Evolutionary conservation across 106 monocot species (phyloP).

Genomic region (Xerophyta viscosa): DNA sequence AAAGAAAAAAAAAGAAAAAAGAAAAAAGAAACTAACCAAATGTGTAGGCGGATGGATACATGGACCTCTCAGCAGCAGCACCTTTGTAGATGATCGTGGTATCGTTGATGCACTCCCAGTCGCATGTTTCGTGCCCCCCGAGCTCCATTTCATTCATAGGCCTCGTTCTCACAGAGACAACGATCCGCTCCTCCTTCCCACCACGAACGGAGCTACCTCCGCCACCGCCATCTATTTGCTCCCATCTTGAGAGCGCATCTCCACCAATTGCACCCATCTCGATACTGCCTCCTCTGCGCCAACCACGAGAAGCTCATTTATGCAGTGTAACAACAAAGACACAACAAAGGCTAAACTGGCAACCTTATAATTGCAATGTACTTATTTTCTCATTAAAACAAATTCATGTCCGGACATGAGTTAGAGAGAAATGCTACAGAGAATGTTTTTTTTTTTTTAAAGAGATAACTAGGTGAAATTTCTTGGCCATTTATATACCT

Average conservation of each 20-base stretch:
- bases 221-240: background rate
- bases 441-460: no score
- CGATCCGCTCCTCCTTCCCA: constrained; percentile 45
- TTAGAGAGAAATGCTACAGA: no score
- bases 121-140: constrained; percentile 30
- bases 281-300: background rate
- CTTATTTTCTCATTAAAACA: no score
- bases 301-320: background rate
- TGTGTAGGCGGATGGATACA: constrained; percentile 39
- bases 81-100: constrained; percentile 54
- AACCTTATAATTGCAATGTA: no score
- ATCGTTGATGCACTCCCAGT: constrained; percentile 61
- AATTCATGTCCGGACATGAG: no score
- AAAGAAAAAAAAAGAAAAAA: background rate
- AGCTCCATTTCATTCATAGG: constrained; percentile 52
- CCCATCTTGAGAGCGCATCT: constrained; percentile 10
- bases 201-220: constrained; percentile 10
- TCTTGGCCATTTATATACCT: no score
- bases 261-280: constrained; percentile 9
- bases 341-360: no score
- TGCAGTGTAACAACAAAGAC: no score
- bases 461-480: no score
- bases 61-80: constrained; percentile 33
- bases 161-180: constrained; percentile 58
- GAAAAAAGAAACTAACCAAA: constrained; percentile 35